Base-by-base conservation (phyloP, 2,329 filamentous ascomycete species). In the Gaeumannomyces sp. region DNA sequence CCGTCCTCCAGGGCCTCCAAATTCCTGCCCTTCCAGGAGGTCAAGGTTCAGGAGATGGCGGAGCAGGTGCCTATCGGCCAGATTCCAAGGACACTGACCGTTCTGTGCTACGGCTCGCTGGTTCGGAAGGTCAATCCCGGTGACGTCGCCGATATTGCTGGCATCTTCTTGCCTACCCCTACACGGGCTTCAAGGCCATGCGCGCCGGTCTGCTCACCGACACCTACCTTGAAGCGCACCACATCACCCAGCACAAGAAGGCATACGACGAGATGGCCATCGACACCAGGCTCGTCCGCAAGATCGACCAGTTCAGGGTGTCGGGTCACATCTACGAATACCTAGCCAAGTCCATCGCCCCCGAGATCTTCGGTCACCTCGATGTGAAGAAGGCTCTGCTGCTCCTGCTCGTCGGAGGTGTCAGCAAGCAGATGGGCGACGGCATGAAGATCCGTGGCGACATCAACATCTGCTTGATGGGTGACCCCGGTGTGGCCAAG, bases 381-480 rank as follows among this genome's bases (percentile, higher is more conserved):
- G 95, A 99, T 75, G 95, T 99, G 62, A 99, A 99, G 82, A 99
- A 99, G 77, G 95, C 95, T 1, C 85, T 99, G 16, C 85, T 99
- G n/a, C 83, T 99, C 6, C 88, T 98, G 35, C 86, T 99, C 45
- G 97, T 99, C 69, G 95, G 95, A 67, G 95, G 95, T 80, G 94
- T 97, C 1, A 95, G 89, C 4, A 99, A 99, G 78, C 89, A 95
- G 73, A 96, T 98, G 85, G 93, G 93, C 63, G 95, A 99, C 73
- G 95, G 95, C 67, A 98, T 99, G 95, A 90, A 93, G 72, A 99
- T 99, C 75, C 92, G 95, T 83, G 95, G 95, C 72, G 95, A 99
- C 74, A 96, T 99, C 81, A 99, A 99, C 79, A 89, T 99, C 68
- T 98, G 95, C 76, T 80, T 99, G 73, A 99, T 99, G 95, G 95